Evolutionary conservation across 257 asterid genomes (phyloP).

Genomic region (Solanum etuberosum): DNA sequence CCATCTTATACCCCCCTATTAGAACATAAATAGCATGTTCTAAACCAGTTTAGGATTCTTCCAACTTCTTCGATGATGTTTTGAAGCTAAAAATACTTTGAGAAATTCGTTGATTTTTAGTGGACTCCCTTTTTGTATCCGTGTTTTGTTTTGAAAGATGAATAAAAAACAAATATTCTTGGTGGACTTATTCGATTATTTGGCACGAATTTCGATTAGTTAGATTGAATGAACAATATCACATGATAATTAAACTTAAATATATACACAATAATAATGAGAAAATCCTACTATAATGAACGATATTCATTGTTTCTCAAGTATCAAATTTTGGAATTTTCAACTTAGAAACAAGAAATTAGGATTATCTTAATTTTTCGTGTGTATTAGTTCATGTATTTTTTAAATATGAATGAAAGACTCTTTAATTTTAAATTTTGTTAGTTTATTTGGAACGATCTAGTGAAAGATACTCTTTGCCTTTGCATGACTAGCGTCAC

Average conservation of each 20-base stretch:
- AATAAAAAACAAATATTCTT: background rate
- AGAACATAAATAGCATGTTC: background rate
- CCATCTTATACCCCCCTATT: background rate
- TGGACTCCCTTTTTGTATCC: background rate
- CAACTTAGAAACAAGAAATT: too few relatives aligned
- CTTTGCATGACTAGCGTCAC: too few relatives aligned
- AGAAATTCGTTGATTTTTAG: background rate
- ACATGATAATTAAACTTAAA: background rate
- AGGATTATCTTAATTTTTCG: too few relatives aligned
- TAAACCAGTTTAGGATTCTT: background rate
- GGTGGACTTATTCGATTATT: background rate
- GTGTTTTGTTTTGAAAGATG: background rate
- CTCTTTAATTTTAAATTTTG: too few relatives aligned
- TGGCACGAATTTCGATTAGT: background rate
- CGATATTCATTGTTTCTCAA: too few relatives aligned
- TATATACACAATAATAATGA: background rate
- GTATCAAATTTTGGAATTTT: too few relatives aligned
- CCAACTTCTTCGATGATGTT: background rate
- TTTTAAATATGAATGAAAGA: fast-evolving
- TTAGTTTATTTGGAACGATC: too few relatives aligned
- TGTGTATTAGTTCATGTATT: too few relatives aligned
- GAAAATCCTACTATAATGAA: background rate
- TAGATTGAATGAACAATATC: background rate
- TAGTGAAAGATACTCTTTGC: background rate
- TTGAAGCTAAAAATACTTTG: background rate